phyloP scores from a whole-genome alignment of 1,284 basidiomycete genomes.

The Somion occarium region DNA sequence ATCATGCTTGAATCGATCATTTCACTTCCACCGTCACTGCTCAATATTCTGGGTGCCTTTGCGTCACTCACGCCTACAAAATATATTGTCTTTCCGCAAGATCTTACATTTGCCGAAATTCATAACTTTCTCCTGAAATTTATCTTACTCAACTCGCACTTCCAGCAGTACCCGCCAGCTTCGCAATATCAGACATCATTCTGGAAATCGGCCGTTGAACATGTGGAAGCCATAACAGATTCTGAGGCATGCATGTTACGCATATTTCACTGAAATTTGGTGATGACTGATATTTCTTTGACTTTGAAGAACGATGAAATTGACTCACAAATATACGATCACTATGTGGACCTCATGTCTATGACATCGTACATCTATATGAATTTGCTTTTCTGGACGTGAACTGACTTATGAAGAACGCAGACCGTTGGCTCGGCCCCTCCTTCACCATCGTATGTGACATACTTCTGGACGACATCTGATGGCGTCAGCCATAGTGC shows the following conservation, averaged over 20 bases:
- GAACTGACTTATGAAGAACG: slow-evolving; percentile 6
- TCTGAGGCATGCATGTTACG: slow-evolving; percentile 34
- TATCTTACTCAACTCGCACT: slow-evolving; percentile 48
- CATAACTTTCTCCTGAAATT: slow-evolving; percentile 51
- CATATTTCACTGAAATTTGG: neutral
- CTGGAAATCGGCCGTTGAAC: slow-evolving; percentile 65
- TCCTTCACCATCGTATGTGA: slow-evolving; percentile 56
- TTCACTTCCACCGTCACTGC: slow-evolving; percentile 19
- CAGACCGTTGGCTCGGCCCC: slow-evolving; percentile 11
- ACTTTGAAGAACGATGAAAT: slow-evolving; percentile 54
- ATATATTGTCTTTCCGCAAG: slow-evolving; percentile 33
- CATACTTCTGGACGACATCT: slow-evolving; percentile 50
- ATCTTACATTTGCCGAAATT: slow-evolving; percentile 28
- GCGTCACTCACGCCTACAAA: slow-evolving; percentile 47
- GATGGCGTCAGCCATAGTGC: slow-evolving; percentile 29
- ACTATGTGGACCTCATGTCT: slow-evolving; percentile 45
- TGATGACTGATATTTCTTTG: neutral
- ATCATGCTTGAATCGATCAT: neutral
- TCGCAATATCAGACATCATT: slow-evolving; percentile 54
- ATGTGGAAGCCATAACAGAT: slow-evolving; percentile 41
- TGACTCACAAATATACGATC: slow-evolving; percentile 57
- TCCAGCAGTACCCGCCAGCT: slow-evolving; percentile 56
- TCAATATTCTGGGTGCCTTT: slow-evolving; percentile 46
- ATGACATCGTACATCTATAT: slow-evolving; percentile 30
- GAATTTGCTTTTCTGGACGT: neutral